Evolutionary conservation across 352 stramenopile species (phyloP), one percentile per base, ranked within the genome.

Genomic region (Achlya hypogyna): DNA sequence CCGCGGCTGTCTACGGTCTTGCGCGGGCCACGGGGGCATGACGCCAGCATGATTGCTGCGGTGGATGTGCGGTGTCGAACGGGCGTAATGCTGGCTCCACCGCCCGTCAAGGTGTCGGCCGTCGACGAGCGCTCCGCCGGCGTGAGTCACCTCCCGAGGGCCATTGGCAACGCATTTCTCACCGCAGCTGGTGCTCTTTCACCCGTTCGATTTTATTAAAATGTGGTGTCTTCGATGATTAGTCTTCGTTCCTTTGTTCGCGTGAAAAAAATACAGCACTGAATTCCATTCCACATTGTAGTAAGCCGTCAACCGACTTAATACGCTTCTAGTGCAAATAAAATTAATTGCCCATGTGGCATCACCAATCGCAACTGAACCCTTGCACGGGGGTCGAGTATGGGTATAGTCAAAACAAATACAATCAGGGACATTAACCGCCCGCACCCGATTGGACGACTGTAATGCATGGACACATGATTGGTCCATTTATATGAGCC

Each of bases 291-390:
- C n/a, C n/a, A n/a, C n/a, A n/a, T n/a, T n/a, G n/a, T n/a, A n/a
- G n/a, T n/a, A n/a, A n/a, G n/a, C n/a, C n/a, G n/a, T n/a, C 38
- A 45, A 45, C 6, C 1, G 2, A 10, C n/a, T 10, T 45, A 1
- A 18, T 1, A n/a, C 38, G 2, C n/a, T n/a, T 45, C 4, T 3
- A 10, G 38, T 10, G 4, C 12, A 18, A 45, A 1, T 1, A n/a
- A 18, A 1, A 18, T 45, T 45, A 45, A 9, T 45, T 45, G 2
- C 38, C 38, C 38, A 45, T n/a, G 14, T 49, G 25, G 2, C 49
- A 56, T 56, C 25, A 56, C 49, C 49, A 56, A 56, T 56, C 2
- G 2, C 12, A 12, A 56, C 49, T 56, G 49, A 56, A 56, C 49
- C 31, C 10, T 10, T 12, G n/a, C 25, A 56, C 31, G 14, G 49